phyloP scores from a whole-genome alignment of 129 eudicot genomes.

The Lactuca sativa region DNA sequence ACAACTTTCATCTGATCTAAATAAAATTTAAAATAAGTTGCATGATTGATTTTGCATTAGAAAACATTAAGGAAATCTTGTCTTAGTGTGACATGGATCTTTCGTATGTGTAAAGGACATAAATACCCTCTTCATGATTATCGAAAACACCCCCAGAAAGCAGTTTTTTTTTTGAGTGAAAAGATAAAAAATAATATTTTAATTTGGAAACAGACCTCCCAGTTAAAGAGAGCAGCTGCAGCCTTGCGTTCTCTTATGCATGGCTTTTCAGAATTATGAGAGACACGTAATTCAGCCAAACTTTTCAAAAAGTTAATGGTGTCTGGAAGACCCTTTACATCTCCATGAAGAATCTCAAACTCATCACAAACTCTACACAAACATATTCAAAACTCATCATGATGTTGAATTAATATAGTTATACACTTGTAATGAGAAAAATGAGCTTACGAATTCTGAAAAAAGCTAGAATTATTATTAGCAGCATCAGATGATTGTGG shows the following conservation, averaged over 20 bases:
- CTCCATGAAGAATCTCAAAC: slow-evolving; percentile 96
- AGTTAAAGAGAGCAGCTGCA: slow-evolving; percentile 85
- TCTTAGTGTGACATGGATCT: too few species aligned
- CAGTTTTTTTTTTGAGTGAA: too few species aligned
- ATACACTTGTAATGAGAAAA: too few species aligned
- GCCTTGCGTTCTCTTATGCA: slow-evolving; percentile 74
- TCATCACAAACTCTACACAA: slow-evolving; percentile 48
- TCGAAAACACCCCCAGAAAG: too few species aligned
- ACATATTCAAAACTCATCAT: background rate
- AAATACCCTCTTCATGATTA: too few species aligned
- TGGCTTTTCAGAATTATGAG: slow-evolving; percentile 51
- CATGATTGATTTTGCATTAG: too few species aligned
- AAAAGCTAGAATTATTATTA: slow-evolving; percentile 33
- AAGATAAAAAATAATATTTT: background rate
- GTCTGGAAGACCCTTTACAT: slow-evolving; percentile 80
- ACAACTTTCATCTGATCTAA: too few species aligned
- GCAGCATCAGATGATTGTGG: slow-evolving; percentile 42
- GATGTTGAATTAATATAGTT: too few species aligned
- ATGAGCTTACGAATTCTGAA: slow-evolving; percentile 51
- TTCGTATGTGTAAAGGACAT: too few species aligned
- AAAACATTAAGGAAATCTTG: too few species aligned
- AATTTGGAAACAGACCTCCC: slow-evolving; percentile 59
- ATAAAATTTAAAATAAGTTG: too few species aligned
- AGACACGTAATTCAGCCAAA: slow-evolving; percentile 56
- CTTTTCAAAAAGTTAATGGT: slow-evolving; percentile 70